A percentile compares a stretch with the other conserved stretches of the same genome.
These are phyloP conservation scores for Desmodesmus armatus DNA, from an alignment of 139 green algal genomes.

Conservation along the genomic window DNA sequence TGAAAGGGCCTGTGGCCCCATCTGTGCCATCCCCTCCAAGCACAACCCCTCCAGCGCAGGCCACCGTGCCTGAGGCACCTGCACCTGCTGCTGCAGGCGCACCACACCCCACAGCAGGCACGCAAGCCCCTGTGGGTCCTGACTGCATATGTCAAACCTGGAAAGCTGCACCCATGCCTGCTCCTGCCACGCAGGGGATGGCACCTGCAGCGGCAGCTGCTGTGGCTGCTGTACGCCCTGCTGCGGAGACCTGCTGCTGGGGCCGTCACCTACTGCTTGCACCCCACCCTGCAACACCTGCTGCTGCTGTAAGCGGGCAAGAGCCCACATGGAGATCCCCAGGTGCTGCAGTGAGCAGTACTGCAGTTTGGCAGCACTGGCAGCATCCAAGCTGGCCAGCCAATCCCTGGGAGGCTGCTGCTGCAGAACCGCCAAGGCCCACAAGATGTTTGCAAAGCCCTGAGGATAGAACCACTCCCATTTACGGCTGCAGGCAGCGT, in stretches of 20 bases:
- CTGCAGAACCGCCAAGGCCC: constrained; percentile 32
- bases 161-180: neutral
- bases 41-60: constrained; percentile 17
- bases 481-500: neutral
- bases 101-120: constrained; percentile 25
- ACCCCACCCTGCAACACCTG: neutral
- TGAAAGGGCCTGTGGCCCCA: neutral
- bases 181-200: neutral
- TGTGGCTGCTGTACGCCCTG: neutral
- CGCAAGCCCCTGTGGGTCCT: neutral
- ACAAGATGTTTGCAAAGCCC: neutral
- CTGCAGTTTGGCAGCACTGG: neutral
- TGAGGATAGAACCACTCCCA: neutral
- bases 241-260: constrained; percentile 22
- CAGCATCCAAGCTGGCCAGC: constrained; percentile 17
- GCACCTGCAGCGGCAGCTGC: constrained; percentile 22
- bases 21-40: neutral
- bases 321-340: constrained; percentile 25
- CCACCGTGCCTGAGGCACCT: no score
- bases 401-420: constrained; percentile 18
- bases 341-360: constrained; percentile 20
- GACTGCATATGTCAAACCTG: neutral
- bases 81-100: constrained; percentile 12
- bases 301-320: neutral
- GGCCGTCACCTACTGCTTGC: no score